A percentile compares a stretch with the other conserved stretches of the same genome.
These are phyloP conservation scores for Cladorrhinum sp. DNA, from an alignment of 2,329 filamentous ascomycete species.

Conservation along the genomic window DNA sequence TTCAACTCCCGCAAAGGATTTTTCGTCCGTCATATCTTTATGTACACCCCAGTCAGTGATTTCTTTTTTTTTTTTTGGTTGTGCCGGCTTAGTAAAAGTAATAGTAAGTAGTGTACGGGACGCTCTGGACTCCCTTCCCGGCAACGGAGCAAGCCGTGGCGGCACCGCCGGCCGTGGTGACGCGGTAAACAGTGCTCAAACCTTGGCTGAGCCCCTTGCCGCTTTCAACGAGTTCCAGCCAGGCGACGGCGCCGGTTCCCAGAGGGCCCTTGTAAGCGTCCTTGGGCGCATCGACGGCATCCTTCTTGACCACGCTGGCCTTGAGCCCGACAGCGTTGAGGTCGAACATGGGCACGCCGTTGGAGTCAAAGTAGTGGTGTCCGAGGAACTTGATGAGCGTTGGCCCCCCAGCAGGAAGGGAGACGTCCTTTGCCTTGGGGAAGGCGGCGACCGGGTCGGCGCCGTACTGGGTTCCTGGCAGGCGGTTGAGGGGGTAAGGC, in stretches of 20 bases:
- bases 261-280: conserved; percentile 45
- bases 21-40: no score
- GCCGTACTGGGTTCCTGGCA: conserved; percentile 35
- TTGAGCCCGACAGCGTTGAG: conserved; percentile 42
- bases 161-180: conserved; percentile 52
- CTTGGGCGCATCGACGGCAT: conserved; percentile 50
- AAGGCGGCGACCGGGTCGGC: conserved; percentile 48
- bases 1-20: no score
- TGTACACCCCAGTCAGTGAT: neutral
- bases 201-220: conserved; percentile 37
- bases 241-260: conserved; percentile 52
- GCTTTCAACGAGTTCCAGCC: conserved; percentile 46
- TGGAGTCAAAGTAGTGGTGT: conserved; percentile 63
- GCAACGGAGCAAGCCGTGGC: conserved; percentile 42
- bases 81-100: conserved; percentile 46
- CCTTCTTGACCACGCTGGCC: conserved; percentile 48
- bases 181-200: conserved; percentile 50
- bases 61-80: neutral
- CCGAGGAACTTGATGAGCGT: conserved; percentile 50
- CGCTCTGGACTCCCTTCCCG: conserved; percentile 46
- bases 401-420: conserved; percentile 23
- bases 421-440: conserved; percentile 38
- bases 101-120: conserved; percentile 56
- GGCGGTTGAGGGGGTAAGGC: conserved; percentile 46
- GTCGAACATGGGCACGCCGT: conserved; percentile 57